Conservation (phyloP, 768 basidiomycete genomes). For the Hygrophorus pudorinus region DNA sequence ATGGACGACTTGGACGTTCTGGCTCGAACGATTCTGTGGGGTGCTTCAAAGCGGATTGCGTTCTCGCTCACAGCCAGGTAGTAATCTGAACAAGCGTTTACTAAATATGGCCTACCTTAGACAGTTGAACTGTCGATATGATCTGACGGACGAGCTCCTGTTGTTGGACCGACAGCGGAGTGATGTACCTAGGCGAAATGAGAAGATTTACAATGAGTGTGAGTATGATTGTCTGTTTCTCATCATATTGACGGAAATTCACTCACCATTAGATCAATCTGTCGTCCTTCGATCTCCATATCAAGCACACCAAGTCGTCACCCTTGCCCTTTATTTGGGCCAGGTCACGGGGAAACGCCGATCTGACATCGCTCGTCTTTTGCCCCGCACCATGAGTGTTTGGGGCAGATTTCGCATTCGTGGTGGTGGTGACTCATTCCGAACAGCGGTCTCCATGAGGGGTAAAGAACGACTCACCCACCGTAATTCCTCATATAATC, state of each 20-base stretch:
- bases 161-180: not conserved
- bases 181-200: not conserved
- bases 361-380: too few relatives aligned
- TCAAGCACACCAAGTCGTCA: too few relatives aligned
- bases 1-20: conserved; percentile 26
- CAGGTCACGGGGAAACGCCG: too few relatives aligned
- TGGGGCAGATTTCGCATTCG: conserved; percentile 16
- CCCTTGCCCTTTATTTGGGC: too few relatives aligned
- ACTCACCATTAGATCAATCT: too few relatives aligned
- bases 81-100: conserved; percentile 17
- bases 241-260: too few relatives aligned
- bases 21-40: conserved; percentile 25
- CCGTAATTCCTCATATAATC: not conserved
- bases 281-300: too few relatives aligned
- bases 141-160: conserved; percentile 14
- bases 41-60: conserved; percentile 14
- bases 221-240: conserved; percentile 1
- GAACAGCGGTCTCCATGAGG: not conserved
- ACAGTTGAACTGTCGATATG: conserved; percentile 16
- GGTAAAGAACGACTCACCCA: not conserved
- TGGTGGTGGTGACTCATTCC: conserved; percentile 18
- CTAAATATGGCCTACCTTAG: conserved; percentile 17
- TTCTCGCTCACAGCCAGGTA: conserved; percentile 18
- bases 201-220: conserved; percentile 5
- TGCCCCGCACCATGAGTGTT: too few relatives aligned